Conservation (phyloP, 208 protist genomes). For the Trypanosoma melophagium region DNA sequence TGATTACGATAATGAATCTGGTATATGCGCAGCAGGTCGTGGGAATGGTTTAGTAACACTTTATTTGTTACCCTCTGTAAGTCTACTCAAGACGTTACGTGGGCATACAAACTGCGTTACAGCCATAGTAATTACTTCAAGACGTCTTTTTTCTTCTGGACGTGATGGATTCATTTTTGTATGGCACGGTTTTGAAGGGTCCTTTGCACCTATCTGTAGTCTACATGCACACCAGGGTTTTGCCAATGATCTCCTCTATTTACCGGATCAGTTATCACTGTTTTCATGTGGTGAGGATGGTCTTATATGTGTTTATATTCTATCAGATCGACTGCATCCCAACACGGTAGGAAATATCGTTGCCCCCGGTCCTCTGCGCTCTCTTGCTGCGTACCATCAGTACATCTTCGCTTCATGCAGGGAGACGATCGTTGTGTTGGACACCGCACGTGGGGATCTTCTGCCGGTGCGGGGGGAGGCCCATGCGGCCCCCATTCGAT, state of each 20-base stretch:
- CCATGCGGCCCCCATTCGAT: constrained; percentile 4
- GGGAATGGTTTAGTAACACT: constrained; percentile 2
- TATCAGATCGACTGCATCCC: not conserved
- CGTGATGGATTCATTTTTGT: constrained; percentile 15
- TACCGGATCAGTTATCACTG: not conserved
- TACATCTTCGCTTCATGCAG: constrained; percentile 3
- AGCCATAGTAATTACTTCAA: constrained; percentile 4
- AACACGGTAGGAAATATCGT: not conserved
- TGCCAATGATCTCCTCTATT: not conserved
- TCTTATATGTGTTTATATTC: not conserved
- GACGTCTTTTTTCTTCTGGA: constrained; percentile 3
- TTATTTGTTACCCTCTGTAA: constrained; percentile 2
- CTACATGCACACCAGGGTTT: constrained; percentile 5
- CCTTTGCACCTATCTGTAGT: constrained; percentile 4
- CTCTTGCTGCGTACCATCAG: not conserved
- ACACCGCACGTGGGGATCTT: not conserved
- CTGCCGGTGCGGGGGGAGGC: not conserved
- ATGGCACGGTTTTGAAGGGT: not conserved
- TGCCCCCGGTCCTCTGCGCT: constrained; percentile 1
- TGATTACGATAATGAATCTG: constrained; percentile 7
- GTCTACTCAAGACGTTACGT: not conserved
- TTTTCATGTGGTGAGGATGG: constrained; percentile 6
- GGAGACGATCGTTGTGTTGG: not conserved
- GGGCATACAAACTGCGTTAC: constrained; percentile 14
- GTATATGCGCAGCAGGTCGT: constrained; percentile 3